Base-by-base conservation (phyloP, 805 yeast species). In the Barnettozyma sucrosica region DNA sequence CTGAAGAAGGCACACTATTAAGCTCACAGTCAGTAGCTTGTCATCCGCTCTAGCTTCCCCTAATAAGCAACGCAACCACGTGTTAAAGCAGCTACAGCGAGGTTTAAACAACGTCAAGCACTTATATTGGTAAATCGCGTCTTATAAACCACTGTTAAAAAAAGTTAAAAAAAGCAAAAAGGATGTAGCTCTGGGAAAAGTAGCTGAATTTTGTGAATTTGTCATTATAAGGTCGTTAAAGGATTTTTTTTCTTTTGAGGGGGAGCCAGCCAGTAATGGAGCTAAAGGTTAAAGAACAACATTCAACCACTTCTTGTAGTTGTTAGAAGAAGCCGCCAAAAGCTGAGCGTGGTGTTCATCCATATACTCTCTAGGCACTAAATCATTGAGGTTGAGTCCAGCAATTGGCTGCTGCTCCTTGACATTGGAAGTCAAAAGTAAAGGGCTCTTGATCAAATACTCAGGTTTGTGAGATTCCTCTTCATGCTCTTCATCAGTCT, bases 221-320 rank as follows among this genome's bases (percentile, higher is more conserved):
- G 45, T 42, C 39, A 21, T 33, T 42, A 42, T 20, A 19, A 26
- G 21, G 46, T 44, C 46, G 38, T 44, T 37, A 44, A 44, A 25
- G 9, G 18, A 13, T 28, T 13, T 28, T 28, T 28, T 24, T n/a
- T n/a, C n/a, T n/a, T n/a, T n/a, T n/a, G n/a, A n/a, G n/a, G n/a
- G n/a, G n/a, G n/a, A n/a, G n/a, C n/a, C n/a, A n/a, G n/a, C n/a
- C n/a, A n/a, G n/a, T n/a, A n/a, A n/a, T 25, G 14, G 11, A 8
- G 24, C 39, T 8, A 3, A n/a, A 23, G 32, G 41, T 41, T 44
- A 51, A 40, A 44, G 49, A 21, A 46, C 55, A 46, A 58, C 61
- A 42, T 54, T 57, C 47, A 61, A 51, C 64, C 64, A 61, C 50
- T 61, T 61, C 45, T 50, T 59, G 51, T 61, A 61, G 46, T 59